A percentile compares a stretch with the other conserved stretches of the same genome.
phyloP scores from a whole-genome alignment of 345 rosid genomes.

The Gossypium arboreum region DNA sequence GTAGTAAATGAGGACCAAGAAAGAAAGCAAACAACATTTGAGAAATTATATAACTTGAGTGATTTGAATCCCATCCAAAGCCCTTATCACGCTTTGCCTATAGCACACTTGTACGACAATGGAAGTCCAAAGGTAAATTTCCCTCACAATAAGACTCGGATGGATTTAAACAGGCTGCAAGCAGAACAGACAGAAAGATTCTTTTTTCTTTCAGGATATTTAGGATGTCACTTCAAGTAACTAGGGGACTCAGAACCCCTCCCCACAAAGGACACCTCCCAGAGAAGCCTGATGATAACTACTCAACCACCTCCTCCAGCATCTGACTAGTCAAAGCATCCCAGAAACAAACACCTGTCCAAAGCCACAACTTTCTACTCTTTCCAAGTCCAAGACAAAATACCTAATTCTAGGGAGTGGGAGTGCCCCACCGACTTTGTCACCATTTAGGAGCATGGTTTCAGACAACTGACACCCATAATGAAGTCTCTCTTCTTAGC shows the following conservation, averaged over 20 bases:
- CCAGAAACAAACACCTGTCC: neutral
- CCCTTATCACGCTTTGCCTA: neutral
- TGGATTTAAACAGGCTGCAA: no score
- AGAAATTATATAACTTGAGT: neutral
- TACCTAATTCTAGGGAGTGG: neutral
- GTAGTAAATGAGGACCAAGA: constrained; percentile 3
- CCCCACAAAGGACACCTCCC: neutral
- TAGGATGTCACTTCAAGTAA: neutral
- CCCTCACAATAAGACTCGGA: no score
- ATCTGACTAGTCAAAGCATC: neutral
- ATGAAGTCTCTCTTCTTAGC: neutral
- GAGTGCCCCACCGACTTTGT: neutral
- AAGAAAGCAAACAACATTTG: neutral
- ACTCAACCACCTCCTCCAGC: neutral
- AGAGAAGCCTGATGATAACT: neutral
- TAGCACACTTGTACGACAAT: neutral
- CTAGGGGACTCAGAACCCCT: neutral
- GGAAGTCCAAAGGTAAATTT: neutral
- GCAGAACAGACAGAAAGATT: no score
- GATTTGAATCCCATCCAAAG: neutral
- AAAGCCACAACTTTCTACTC: neutral
- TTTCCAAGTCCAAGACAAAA: neutral
- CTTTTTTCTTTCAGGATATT: neutral
- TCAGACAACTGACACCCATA: neutral
- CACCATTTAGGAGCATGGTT: neutral